These are phyloP conservation scores for Rhizopogon roseolus DNA, from an alignment of 768 basidiomycete species.

Conservation along the genomic window DNA sequence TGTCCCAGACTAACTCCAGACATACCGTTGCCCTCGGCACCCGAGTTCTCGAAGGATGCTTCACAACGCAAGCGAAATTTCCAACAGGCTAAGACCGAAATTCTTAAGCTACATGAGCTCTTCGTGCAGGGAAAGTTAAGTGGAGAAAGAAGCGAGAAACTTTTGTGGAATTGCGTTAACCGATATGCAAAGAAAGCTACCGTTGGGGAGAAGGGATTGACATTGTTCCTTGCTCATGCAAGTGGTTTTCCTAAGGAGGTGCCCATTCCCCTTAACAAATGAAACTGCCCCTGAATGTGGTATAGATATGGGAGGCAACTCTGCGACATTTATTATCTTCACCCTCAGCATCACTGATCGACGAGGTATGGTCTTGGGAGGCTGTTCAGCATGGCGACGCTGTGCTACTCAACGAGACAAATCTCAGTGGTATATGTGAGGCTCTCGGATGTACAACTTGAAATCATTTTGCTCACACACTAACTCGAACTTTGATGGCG, in stretches of 20 bases:
- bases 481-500: neutral
- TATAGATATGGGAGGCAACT: slow-evolving; percentile 79
- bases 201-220: slow-evolving; percentile 36
- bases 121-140: slow-evolving; percentile 13
- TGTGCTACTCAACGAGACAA: slow-evolving; percentile 56
- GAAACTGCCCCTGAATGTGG: neutral
- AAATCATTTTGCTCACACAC: neutral
- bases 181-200: slow-evolving; percentile 47
- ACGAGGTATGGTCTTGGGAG: slow-evolving; percentile 82
- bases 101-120: slow-evolving; percentile 8
- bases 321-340: slow-evolving; percentile 47
- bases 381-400: slow-evolving; percentile 83
- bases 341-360: slow-evolving; percentile 36
- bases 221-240: slow-evolving; percentile 75
- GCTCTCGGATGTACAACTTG: slow-evolving; percentile 4
- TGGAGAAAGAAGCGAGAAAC: slow-evolving; percentile 14
- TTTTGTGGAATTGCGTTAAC: slow-evolving; percentile 70
- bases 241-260: slow-evolving; percentile 90
- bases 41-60: slow-evolving; percentile 5
- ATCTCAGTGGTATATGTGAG: slow-evolving; percentile 57
- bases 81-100: slow-evolving; percentile 11
- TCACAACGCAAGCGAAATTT: slow-evolving; percentile 9
- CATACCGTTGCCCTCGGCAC: slow-evolving; percentile 16
- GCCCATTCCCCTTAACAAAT: neutral
- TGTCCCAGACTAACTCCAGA: slow-evolving; percentile 20